phyloP scores from a whole-genome alignment of 768 basidiomycete genomes.

The Macrolepiota albuminosa region DNA sequence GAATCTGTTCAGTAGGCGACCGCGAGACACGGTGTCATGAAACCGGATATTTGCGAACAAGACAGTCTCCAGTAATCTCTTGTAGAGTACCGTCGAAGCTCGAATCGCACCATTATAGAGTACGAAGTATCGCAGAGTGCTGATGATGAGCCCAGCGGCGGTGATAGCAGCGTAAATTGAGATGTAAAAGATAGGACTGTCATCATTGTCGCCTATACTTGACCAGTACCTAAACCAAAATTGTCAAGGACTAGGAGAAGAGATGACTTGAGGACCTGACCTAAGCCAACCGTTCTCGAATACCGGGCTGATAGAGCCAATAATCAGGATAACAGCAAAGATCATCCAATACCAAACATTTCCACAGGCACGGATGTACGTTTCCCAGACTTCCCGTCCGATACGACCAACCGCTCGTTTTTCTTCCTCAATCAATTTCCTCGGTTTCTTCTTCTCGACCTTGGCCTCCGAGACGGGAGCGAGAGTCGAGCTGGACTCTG shows the following conservation, averaged over 20 bases:
- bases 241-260: background rate
- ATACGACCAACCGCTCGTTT: slow-evolving; percentile 74
- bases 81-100: slow-evolving; percentile 74
- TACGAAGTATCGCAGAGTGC: slow-evolving; percentile 62
- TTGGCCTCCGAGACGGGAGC: slow-evolving; percentile 23
- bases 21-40: slow-evolving; percentile 88
- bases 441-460: slow-evolving; percentile 51
- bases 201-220: slow-evolving; percentile 34
- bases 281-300: slow-evolving; percentile 70
- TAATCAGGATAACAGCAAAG: slow-evolving; percentile 46
- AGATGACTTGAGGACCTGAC: slow-evolving; percentile 21
- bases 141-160: slow-evolving; percentile 40
- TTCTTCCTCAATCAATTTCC: slow-evolving; percentile 85
- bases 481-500: slow-evolving; percentile 29
- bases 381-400: slow-evolving; percentile 58
- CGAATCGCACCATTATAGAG: slow-evolving; percentile 82
- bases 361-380: slow-evolving; percentile 50
- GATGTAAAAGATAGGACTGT: slow-evolving; percentile 59
- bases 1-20: slow-evolving; percentile 76
- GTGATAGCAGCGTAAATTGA: slow-evolving; percentile 58
- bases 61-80: slow-evolving; percentile 70
- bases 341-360: slow-evolving; percentile 50
- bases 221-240: slow-evolving; percentile 48
- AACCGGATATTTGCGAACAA: slow-evolving; percentile 88
- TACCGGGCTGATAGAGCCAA: slow-evolving; percentile 63